A percentile compares a stretch with the other conserved stretches of the same genome.
phyloP scores from a whole-genome alignment of 495 filamentous ascomycete species.

The Cairneyella variabilis region DNA sequence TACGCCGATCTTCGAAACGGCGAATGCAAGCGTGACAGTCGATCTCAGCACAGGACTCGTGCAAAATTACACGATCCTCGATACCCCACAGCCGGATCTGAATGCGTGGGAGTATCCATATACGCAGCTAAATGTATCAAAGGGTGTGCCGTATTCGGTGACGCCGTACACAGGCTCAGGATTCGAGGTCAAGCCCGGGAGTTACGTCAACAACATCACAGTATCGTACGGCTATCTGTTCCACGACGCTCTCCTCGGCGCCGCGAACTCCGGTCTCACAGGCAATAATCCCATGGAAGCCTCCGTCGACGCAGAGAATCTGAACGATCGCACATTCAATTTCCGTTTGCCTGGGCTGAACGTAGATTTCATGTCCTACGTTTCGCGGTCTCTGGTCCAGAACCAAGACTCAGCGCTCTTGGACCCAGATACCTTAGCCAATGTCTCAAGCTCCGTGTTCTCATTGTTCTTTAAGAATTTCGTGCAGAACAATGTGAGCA shows the following conservation, averaged over 20 bases:
- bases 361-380: conserved; percentile 38
- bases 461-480: conserved; percentile 37
- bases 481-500: conserved; percentile 26
- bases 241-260: conserved; percentile 27
- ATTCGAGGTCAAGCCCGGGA: background rate
- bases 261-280: conserved; percentile 24
- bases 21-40: conserved; percentile 30
- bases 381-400: conserved; percentile 30
- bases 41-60: conserved; percentile 29
- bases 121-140: conserved; percentile 9
- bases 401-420: conserved; percentile 29
- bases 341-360: conserved; percentile 35
- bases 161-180: background rate
- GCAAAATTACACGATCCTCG: conserved; percentile 26
- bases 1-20: conserved; percentile 30
- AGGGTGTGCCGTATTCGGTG: conserved; percentile 18
- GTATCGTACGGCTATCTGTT: conserved; percentile 32
- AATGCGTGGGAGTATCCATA: conserved; percentile 31
- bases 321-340: conserved; percentile 35
- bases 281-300: background rate
- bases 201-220: conserved; percentile 8
- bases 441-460: conserved; percentile 30
- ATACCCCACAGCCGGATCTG: conserved; percentile 9
- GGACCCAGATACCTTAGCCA: conserved; percentile 19
- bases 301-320: conserved; percentile 22